These are phyloP conservation scores for Silene coronaria DNA, from an alignment of 179 eudicot species.

Conservation along the genomic window DNA sequence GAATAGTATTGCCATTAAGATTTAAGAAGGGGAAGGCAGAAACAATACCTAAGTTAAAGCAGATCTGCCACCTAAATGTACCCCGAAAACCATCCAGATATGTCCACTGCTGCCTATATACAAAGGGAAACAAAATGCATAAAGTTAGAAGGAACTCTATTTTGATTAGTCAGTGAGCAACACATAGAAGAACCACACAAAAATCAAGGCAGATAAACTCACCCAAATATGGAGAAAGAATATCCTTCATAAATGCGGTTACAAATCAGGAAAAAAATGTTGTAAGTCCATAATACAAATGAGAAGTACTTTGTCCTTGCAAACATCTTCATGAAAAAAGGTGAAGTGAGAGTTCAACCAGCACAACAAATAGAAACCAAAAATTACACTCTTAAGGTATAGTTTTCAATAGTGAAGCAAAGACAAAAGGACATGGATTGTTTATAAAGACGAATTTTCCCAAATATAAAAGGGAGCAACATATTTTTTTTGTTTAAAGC, in stretches of 20 bases:
- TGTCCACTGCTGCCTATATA: slow-evolving; percentile 61
- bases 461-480: not conserved
- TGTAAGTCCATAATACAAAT: slow-evolving; percentile 64
- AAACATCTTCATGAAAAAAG: slow-evolving; percentile 50
- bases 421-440: not conserved
- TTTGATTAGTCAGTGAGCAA: slow-evolving; percentile 8
- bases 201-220: slow-evolving; percentile 27
- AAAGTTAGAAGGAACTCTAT: not conserved
- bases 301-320: slow-evolving; percentile 64
- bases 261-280: slow-evolving; percentile 51
- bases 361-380: not conserved
- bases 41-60: slow-evolving; percentile 88
- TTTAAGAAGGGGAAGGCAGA: slow-evolving; percentile 10
- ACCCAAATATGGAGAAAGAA: slow-evolving; percentile 77
- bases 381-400: slow-evolving; percentile 6
- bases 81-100: slow-evolving; percentile 77
- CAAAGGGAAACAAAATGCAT: not conserved
- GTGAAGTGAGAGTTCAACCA: slow-evolving; percentile 5
- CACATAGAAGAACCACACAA: not conserved
- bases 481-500: not conserved
- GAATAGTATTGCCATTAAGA: not conserved
- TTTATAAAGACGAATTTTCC: not conserved
- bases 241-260: slow-evolving; percentile 87
- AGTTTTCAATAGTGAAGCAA: not conserved
- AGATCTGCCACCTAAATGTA: slow-evolving; percentile 95